Conservation (phyloP, 1,284 basidiomycete genomes). For the Tremellales sp. region DNA sequence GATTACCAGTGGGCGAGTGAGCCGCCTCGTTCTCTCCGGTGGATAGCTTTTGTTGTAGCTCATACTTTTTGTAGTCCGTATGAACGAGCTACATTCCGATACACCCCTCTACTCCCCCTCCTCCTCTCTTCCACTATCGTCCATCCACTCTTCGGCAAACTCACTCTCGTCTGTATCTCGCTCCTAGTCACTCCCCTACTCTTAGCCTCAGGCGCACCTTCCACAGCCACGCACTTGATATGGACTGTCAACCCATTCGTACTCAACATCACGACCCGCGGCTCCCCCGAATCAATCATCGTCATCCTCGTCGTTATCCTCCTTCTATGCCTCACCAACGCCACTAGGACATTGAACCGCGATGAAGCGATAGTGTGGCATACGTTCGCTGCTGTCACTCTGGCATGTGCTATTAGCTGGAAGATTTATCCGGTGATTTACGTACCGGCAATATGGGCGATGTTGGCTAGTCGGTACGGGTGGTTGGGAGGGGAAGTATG, state of each 20-base stretch:
- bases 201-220: constrained; percentile 45
- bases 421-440: constrained; percentile 96
- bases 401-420: constrained; percentile 83
- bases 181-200: constrained; percentile 76
- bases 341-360: neutral
- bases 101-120: constrained; percentile 87
- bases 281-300: constrained; percentile 87
- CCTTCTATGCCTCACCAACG: constrained; percentile 46
- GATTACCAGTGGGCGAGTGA: constrained; percentile 53
- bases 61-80: constrained; percentile 66
- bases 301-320: constrained; percentile 73
- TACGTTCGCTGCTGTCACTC: constrained; percentile 61
- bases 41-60: neutral
- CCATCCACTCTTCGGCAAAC: constrained; percentile 82
- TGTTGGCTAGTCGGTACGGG: constrained; percentile 51
- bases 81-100: constrained; percentile 88
- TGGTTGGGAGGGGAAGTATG: constrained; percentile 59
- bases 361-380: constrained; percentile 17
- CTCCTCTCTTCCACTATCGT: constrained; percentile 76
- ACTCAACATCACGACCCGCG: constrained; percentile 92
- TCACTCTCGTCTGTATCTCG: constrained; percentile 81
- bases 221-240: constrained; percentile 51
- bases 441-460: constrained; percentile 67
- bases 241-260: constrained; percentile 90
- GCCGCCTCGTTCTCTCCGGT: neutral